A percentile compares a stretch with the other conserved stretches of the same genome.
Conservation (phyloP, 2,329 filamentous ascomycete genomes). For the Coniochaeta sp. region DNA sequence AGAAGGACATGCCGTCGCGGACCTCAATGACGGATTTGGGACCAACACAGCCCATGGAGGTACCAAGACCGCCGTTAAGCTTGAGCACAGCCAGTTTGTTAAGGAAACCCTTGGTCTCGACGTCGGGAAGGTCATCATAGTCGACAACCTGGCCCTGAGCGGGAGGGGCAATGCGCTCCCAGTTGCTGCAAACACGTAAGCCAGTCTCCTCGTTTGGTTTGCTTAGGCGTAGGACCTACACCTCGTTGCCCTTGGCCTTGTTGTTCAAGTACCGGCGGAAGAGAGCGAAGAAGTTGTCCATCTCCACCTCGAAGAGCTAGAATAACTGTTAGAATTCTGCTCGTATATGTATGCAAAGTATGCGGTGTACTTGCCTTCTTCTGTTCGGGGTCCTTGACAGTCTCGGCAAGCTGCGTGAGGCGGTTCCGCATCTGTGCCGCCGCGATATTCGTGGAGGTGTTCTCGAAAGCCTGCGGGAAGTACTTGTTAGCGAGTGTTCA, state of each 20-base stretch:
- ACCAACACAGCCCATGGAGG: constrained; percentile 98
- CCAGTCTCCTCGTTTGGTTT: constrained; percentile 8
- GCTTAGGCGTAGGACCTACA: constrained; percentile 41
- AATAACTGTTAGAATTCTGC: constrained; percentile 8
- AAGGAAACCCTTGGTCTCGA: constrained; percentile 86
- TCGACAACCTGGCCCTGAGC: constrained; percentile 90
- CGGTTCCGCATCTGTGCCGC: constrained; percentile 99
- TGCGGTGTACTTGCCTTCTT: constrained; percentile 61
- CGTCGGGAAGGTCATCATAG: constrained; percentile 84
- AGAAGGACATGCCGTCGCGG: constrained; percentile 99
- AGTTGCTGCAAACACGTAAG: constrained; percentile 54
- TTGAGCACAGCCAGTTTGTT: constrained; percentile 98
- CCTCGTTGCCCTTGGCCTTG: constrained; percentile 93
- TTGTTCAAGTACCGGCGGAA: constrained; percentile 98
- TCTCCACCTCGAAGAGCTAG: constrained; percentile 93
- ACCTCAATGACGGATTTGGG: constrained; percentile 99
- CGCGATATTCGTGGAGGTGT: constrained; percentile 96
- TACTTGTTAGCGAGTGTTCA: constrained; percentile 22
- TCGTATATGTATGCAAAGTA: background rate
- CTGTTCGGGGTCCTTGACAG: constrained; percentile 70
- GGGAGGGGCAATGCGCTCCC: constrained; percentile 93
- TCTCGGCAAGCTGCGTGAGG: constrained; percentile 85
- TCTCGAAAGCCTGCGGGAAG: constrained; percentile 79
- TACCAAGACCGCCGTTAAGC: constrained; percentile 98
- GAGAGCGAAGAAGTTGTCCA: constrained; percentile 99